Evolutionary conservation across 305 asterid species (phyloP).

Genomic region (Andrographis paniculata): DNA sequence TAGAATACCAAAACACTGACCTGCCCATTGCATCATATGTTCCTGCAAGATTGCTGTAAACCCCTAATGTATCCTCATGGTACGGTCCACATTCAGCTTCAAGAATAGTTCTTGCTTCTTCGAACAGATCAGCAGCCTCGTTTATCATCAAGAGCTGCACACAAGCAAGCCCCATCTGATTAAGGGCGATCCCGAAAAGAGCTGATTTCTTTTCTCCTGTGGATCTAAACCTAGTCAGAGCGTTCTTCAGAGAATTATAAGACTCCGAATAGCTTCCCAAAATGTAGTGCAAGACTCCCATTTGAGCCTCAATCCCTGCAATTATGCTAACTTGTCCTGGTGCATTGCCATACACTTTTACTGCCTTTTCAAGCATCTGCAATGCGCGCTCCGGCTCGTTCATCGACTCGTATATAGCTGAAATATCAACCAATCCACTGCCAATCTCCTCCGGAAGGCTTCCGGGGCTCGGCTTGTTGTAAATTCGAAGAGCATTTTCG

Average conservation of each 20-base stretch:
- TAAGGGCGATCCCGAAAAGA: constrained; percentile 69
- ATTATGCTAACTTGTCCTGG: constrained; percentile 66
- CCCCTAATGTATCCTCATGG: constrained; percentile 76
- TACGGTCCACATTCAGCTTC: constrained; percentile 70
- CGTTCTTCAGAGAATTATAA: constrained; percentile 49
- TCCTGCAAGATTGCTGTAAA: constrained; percentile 89
- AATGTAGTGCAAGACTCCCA: constrained; percentile 76
- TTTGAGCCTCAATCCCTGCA: constrained; percentile 92
- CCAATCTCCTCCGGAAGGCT: constrained; percentile 68
- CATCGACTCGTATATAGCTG: constrained; percentile 79
- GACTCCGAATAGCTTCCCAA: constrained; percentile 65
- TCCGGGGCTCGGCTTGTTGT: constrained; percentile 45
- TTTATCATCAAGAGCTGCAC: constrained; percentile 67
- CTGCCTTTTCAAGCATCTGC: constrained; percentile 57
- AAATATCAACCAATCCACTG: constrained; percentile 72
- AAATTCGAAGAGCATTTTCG: constrained; percentile 71
- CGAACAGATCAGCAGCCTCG: constrained; percentile 73
- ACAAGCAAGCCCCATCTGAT: constrained; percentile 86
- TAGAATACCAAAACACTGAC: constrained; percentile 26
- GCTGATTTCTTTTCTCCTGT: constrained; percentile 73
- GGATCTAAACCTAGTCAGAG: constrained; percentile 45
- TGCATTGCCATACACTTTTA: constrained; percentile 48
- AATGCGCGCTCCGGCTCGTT: constrained; percentile 61
- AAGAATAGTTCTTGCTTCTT: constrained; percentile 60
- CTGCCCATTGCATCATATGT: constrained; percentile 97